Evolutionary conservation across 169 alveolate species (phyloP).

Genomic region (Cryptosporidium parvum): DNA sequence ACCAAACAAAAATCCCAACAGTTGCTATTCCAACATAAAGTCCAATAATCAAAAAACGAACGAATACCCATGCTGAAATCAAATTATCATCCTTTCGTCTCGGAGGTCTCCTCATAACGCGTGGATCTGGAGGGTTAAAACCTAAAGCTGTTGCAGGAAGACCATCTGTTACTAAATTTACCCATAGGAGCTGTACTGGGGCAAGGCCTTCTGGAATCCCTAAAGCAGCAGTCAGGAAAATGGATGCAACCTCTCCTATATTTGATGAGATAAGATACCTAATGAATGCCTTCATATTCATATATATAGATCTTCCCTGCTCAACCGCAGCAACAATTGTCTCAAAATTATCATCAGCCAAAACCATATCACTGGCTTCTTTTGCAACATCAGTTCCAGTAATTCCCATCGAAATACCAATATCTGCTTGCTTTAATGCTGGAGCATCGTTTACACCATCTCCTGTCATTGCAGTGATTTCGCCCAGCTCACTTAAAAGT

Average conservation of each 20-base stretch:
- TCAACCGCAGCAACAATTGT: conserved; percentile 99
- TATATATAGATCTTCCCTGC: conserved; percentile 98
- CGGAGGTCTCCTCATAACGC: conserved; percentile 97
- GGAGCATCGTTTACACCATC: conserved; percentile 99
- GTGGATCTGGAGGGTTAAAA: conserved; percentile 99
- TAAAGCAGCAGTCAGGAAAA: conserved; percentile 97
- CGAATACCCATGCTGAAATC: conserved; percentile 93
- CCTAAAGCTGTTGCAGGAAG: conserved; percentile 99
- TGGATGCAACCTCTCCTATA: conserved; percentile 99
- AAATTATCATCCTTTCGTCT: conserved; percentile 94
- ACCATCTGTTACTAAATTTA: conserved; percentile 99
- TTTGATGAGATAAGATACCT: conserved; percentile 98
- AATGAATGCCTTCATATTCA: conserved; percentile 98
- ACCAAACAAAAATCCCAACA: conserved; percentile 96
- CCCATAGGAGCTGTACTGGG: conserved; percentile 99
- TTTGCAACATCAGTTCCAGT: conserved; percentile 99
- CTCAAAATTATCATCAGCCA: conserved; percentile 99
- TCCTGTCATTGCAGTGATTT: conserved; percentile 97
- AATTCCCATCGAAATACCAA: conserved; percentile 99
- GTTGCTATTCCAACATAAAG: conserved; percentile 98
- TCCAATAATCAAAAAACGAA: conserved; percentile 95
- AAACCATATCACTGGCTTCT: conserved; percentile 99
- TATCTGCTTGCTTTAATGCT: conserved; percentile 97
- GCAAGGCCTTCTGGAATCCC: conserved; percentile 97
- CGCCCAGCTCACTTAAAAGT: conserved; percentile 92